phyloP scores from a whole-genome alignment of 306 rosid genomes.

The Trichosanthes truncata region DNA sequence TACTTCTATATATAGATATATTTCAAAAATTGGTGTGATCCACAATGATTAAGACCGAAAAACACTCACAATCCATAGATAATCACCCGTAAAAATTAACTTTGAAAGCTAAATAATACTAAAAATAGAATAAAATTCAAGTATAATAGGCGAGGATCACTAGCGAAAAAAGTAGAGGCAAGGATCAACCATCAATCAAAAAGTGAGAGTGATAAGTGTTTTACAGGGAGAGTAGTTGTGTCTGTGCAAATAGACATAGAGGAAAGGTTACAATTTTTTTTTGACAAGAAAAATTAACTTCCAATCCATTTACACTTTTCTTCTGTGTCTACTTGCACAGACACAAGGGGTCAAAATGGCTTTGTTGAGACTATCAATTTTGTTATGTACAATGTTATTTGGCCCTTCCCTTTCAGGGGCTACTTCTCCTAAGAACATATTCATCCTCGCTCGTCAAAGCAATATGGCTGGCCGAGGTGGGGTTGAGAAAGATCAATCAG shows the following conservation, averaged over 20 bases:
- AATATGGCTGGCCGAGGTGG: slow-evolving; percentile 5
- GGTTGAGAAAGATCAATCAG: background rate
- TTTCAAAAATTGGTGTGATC: background rate
- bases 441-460: background rate
- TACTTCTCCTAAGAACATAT: background rate
- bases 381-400: background rate
- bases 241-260: background rate
- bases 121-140: background rate
- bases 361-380: too few species aligned
- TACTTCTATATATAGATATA: background rate
- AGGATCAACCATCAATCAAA: too few species aligned
- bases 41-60: background rate
- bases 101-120: background rate
- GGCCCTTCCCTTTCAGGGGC: background rate
- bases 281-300: background rate
- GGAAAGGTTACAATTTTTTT: background rate
- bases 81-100: background rate
- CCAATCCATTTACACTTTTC: background rate
- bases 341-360: background rate
- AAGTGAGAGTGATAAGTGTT: background rate
- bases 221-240: background rate
- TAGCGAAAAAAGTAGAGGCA: too few species aligned
- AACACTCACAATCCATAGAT: background rate
- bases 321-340: background rate
- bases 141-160: too few species aligned